A percentile compares a stretch with the other conserved stretches of the same genome.
phyloP scores from a whole-genome alignment of 192 early-diverging fungal genomes.

The Rhizoclosmatium sp. region DNA sequence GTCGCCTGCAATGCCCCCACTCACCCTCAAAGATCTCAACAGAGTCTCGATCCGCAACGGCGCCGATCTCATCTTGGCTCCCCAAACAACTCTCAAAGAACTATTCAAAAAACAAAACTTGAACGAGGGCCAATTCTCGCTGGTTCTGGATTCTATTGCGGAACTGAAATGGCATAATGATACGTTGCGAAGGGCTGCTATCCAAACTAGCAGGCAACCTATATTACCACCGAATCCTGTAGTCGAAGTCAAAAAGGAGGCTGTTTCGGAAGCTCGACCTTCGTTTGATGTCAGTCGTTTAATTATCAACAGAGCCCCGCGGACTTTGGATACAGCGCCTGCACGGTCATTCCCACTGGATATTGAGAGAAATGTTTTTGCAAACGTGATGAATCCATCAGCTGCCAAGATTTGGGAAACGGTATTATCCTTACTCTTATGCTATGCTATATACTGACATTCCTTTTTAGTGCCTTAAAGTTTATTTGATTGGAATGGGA shows the following conservation, averaged over 20 bases:
- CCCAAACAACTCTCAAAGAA: not conserved
- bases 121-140: not conserved
- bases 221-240: not conserved
- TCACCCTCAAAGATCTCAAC: not conserved
- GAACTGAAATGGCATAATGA: conserved; percentile 13
- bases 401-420: conserved; percentile 34
- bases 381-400: conserved; percentile 33
- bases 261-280: not conserved
- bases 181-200: not conserved
- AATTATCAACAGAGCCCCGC: conserved; percentile 4
- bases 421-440: not conserved
- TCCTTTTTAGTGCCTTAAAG: conserved; percentile 27
- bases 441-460: not conserved
- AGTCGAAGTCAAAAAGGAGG: not conserved
- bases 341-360: not conserved
- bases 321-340: not conserved
- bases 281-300: conserved; percentile 9
- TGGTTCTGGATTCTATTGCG: conserved; percentile 9
- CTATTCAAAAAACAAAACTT: not conserved
- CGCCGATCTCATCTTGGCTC: not conserved
- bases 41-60: conserved; percentile 9
- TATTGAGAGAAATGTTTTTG: conserved; percentile 3
- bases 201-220: not conserved
- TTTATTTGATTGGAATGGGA: conserved; percentile 5
- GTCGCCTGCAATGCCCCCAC: not conserved